Evolutionary conservation across 2,329 filamentous ascomycete species (phyloP).

Genomic region (Huntiella abstrusa): DNA sequence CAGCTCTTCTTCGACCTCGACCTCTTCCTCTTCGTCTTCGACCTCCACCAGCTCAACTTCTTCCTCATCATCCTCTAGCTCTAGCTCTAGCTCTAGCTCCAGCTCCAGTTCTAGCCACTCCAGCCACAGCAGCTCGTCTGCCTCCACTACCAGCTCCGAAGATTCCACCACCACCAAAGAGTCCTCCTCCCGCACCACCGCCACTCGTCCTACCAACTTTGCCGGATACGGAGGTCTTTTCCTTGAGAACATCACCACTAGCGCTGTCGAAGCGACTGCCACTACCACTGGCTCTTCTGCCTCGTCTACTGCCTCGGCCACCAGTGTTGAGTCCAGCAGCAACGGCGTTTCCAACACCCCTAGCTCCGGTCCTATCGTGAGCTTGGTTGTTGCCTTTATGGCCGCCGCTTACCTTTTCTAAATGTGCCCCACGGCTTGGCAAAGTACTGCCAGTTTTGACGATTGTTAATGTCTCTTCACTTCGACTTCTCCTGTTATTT

Average conservation of each 20-base stretch:
- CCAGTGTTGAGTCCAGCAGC: conserved; percentile 23
- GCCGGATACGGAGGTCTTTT: conserved; percentile 27
- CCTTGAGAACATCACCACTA: conserved; percentile 29
- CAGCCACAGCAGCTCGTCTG: conserved; percentile 12
- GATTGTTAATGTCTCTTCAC: neutral
- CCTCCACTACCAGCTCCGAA: neutral
- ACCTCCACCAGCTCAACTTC: conserved; percentile 13
- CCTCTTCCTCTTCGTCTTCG: conserved; percentile 14
- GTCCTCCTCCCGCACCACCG: neutral
- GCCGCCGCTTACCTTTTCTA: conserved; percentile 32
- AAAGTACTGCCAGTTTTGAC: neutral
- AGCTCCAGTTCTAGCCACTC: conserved; percentile 11
- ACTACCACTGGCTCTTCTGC: neutral
- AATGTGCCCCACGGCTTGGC: conserved; percentile 1
- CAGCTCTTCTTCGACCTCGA: conserved; percentile 14
- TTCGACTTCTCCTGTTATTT: conserved; percentile 11
- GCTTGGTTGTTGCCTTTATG: conserved; percentile 36
- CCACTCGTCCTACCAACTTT: conserved; percentile 15
- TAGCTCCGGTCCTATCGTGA: conserved; percentile 23
- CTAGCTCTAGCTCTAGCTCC: conserved; percentile 3
- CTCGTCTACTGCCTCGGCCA: neutral
- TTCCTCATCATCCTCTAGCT: conserved; percentile 8
- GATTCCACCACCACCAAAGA: neutral
- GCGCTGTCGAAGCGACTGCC: conserved; percentile 8
- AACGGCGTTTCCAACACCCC: conserved; percentile 26